phyloP scores from a whole-genome alignment of 2,329 filamentous ascomycete species.

The Botryotinia calthae region DNA sequence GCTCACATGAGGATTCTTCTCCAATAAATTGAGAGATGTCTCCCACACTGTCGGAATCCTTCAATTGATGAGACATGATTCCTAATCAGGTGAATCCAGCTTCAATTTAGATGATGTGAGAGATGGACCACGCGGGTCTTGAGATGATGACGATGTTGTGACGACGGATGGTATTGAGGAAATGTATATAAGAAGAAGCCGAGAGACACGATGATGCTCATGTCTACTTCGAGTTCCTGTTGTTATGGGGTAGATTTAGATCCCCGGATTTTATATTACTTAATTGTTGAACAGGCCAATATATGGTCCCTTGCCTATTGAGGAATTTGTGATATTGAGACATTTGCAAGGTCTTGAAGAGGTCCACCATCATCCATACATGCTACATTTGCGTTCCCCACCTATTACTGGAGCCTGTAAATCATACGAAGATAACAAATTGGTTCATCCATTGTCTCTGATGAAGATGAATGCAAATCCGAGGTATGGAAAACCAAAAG shows the following conservation, averaged over 20 bases:
- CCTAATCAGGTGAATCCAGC: neutral
- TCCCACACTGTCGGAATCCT: neutral
- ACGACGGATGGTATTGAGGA: neutral
- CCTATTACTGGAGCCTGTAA: neutral
- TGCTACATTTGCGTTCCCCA: neutral
- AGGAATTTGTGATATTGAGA: neutral
- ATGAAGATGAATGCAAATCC: neutral
- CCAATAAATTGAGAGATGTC: neutral
- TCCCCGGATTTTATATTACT: conserved; percentile 10
- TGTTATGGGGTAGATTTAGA: conserved; percentile 1
- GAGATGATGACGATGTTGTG: conserved; percentile 1
- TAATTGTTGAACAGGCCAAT: conserved; percentile 7
- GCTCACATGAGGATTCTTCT: neutral
- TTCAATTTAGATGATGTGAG: neutral
- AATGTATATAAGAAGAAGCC: neutral
- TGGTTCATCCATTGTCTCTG: neutral
- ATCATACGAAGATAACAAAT: neutral
- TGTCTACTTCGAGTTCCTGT: neutral
- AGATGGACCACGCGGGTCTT: neutral
- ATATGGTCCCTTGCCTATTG: neutral
- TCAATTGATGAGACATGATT: neutral
- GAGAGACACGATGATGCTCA: neutral
- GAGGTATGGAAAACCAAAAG: neutral
- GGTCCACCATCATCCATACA: neutral
- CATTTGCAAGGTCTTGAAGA: conserved; percentile 1